Percentiles rank a stretch among this genome's conserved stretches.
These are phyloP conservation scores for Chloromonas sp. DNA, from an alignment of 163 green algal species.

Conservation along the genomic window DNA sequence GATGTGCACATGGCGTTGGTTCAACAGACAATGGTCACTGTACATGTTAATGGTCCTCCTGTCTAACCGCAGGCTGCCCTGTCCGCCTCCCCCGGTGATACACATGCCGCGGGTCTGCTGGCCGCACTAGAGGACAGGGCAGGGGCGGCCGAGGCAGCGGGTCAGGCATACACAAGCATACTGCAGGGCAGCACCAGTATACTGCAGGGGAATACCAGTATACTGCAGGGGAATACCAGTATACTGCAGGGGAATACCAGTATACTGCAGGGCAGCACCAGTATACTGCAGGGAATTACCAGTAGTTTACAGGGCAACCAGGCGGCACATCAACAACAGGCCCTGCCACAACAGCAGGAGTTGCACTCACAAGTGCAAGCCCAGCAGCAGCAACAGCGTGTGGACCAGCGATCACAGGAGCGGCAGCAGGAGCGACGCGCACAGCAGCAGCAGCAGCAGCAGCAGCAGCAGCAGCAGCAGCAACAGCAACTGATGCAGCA, in stretches of 20 bases:
- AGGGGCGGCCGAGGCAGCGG: slow-evolving; percentile 24
- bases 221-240: neutral
- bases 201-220: too few relatives aligned
- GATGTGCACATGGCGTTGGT: too few relatives aligned
- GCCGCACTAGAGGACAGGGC: slow-evolving; percentile 50
- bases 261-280: neutral
- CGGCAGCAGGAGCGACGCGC: neutral
- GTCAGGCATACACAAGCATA: slow-evolving; percentile 3
- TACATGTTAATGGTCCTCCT: too few relatives aligned
- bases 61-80: neutral
- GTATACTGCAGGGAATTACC: neutral
- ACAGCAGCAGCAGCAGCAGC: too few relatives aligned
- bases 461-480: neutral
- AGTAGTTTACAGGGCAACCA: neutral
- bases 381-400: neutral
- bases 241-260: too few relatives aligned
- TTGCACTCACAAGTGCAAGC: neutral
- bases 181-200: neutral
- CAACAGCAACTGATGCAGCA: neutral
- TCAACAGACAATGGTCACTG: too few relatives aligned
- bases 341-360: neutral
- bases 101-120: slow-evolving; percentile 29
- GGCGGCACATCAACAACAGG: neutral
- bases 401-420: neutral
- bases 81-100: slow-evolving; percentile 5